phyloP scores from a whole-genome alignment of 768 basidiomycete genomes.

The Fistulinella prunicolor region DNA sequence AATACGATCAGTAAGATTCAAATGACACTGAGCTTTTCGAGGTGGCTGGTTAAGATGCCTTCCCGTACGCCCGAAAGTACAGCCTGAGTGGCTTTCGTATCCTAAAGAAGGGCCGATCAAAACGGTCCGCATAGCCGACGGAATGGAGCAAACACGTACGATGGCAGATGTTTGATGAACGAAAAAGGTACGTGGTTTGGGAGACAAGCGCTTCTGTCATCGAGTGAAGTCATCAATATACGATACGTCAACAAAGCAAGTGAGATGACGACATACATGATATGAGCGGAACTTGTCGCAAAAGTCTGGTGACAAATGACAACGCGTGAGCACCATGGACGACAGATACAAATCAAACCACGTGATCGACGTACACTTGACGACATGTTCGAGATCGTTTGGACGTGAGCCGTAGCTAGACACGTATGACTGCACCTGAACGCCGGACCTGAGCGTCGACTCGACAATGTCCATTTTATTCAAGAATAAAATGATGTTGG shows the following conservation, averaged over 20 bases:
- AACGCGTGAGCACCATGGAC: background rate
- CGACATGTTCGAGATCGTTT: slow-evolving; percentile 58
- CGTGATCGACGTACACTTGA: slow-evolving; percentile 48
- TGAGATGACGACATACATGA: slow-evolving; percentile 43
- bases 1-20: too few relatives aligned
- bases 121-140: too few relatives aligned
- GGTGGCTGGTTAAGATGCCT: slow-evolving; percentile 35
- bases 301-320: slow-evolving; percentile 53
- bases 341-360: background rate
- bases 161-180: slow-evolving; percentile 71
- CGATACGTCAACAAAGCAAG: background rate
- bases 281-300: slow-evolving; percentile 63
- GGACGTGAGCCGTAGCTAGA: slow-evolving; percentile 57
- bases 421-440: slow-evolving; percentile 56
- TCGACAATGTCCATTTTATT: slow-evolving; percentile 72
- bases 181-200: slow-evolving; percentile 56
- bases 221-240: slow-evolving; percentile 1
- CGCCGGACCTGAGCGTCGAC: slow-evolving; percentile 53
- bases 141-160: slow-evolving; percentile 37
- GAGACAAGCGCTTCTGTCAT: slow-evolving; percentile 53
- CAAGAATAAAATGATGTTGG: slow-evolving; percentile 71
- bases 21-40: slow-evolving; percentile 31
- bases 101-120: slow-evolving; percentile 22
- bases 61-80: slow-evolving; percentile 43
- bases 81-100: slow-evolving; percentile 37